Evolutionary conservation across 768 basidiomycete genomes (phyloP).

Genomic region (Lactifluus echinatus): DNA sequence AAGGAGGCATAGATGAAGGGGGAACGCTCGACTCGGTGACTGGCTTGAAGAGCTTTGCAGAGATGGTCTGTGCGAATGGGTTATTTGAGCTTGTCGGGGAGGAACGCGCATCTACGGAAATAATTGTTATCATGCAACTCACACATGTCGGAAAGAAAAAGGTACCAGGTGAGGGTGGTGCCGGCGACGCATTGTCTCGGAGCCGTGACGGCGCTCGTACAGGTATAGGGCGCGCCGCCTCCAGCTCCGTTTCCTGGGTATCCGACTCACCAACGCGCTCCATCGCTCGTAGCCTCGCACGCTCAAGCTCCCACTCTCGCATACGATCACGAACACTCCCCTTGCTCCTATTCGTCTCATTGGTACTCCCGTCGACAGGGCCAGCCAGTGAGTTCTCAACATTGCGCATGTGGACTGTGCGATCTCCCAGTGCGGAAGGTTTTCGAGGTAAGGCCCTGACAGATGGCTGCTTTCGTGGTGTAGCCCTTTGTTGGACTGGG

Average conservation of each 20-base stretch:
- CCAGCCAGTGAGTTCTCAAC: slow-evolving; percentile 21
- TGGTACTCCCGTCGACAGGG: slow-evolving; percentile 22
- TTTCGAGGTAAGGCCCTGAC: slow-evolving; percentile 19
- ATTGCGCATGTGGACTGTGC: slow-evolving; percentile 15
- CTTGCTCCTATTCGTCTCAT: slow-evolving; percentile 18
- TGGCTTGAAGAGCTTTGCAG: slow-evolving; percentile 9
- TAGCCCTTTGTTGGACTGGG: slow-evolving; percentile 1
- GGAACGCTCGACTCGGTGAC: background rate
- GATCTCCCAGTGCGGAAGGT: slow-evolving; percentile 20
- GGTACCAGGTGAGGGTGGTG: slow-evolving; percentile 24
- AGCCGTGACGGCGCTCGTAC: slow-evolving; percentile 7
- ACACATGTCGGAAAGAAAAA: background rate
- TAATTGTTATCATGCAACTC: background rate
- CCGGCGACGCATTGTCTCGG: slow-evolving; percentile 9
- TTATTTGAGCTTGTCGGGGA: background rate
- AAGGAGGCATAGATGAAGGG: background rate
- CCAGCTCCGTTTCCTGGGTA: slow-evolving; percentile 5
- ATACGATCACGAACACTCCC: slow-evolving; percentile 47
- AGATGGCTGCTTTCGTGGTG: slow-evolving; percentile 6
- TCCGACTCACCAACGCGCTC: slow-evolving; percentile 35
- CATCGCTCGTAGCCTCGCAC: slow-evolving; percentile 62
- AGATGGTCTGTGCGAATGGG: background rate
- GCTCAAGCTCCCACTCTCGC: slow-evolving; percentile 69
- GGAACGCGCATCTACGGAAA: background rate
- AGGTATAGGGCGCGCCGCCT: slow-evolving; percentile 4